Percentiles rank a stretch among this genome's conserved stretches.
These are phyloP conservation scores for Passalora sequoiae DNA, from an alignment of 2,329 filamentous ascomycete genomes.

Conservation along the genomic window DNA sequence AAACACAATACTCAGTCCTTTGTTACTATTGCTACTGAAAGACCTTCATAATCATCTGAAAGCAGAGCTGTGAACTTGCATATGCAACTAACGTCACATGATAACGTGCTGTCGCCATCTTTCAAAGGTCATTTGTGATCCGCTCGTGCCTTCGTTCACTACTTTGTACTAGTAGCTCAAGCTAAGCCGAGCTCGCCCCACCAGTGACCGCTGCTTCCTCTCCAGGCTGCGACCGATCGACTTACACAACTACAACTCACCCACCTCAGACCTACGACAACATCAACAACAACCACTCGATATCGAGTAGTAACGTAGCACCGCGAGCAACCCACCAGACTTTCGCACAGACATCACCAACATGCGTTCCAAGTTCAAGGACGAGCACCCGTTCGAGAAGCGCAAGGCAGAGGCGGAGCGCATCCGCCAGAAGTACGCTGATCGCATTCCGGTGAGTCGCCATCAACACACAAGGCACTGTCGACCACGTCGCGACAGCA, in stretches of 20 bases:
- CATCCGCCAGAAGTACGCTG: conserved; percentile 97
- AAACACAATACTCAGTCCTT: no score
- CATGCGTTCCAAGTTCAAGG: conserved; percentile 99
- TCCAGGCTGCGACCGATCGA: no score
- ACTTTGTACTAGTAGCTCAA: not conserved
- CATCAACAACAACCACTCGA: conserved; percentile 5
- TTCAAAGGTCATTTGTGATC: no score
- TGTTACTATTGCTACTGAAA: not conserved
- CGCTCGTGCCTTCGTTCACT: no score
- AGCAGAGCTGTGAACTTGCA: not conserved
- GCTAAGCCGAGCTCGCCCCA: not conserved
- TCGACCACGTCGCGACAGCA: conserved; percentile 1
- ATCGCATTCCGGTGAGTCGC: conserved; percentile 87
- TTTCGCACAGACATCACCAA: conserved; percentile 42
- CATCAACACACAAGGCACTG: conserved; percentile 5
- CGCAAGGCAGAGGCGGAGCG: conserved; percentile 99
- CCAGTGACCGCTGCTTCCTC: not conserved
- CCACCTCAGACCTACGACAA: conserved; percentile 17
- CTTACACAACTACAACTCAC: not conserved
- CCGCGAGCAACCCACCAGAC: conserved; percentile 8
- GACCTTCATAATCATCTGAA: not conserved
- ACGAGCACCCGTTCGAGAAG: conserved; percentile 99
- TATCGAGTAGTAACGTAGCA: conserved; percentile 1
- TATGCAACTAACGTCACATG: conserved; percentile 1
- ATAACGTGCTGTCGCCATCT: not conserved